Evolutionary conservation across 352 stramenopile genomes (phyloP).

Genomic region (Phytopythium ostracodes): DNA sequence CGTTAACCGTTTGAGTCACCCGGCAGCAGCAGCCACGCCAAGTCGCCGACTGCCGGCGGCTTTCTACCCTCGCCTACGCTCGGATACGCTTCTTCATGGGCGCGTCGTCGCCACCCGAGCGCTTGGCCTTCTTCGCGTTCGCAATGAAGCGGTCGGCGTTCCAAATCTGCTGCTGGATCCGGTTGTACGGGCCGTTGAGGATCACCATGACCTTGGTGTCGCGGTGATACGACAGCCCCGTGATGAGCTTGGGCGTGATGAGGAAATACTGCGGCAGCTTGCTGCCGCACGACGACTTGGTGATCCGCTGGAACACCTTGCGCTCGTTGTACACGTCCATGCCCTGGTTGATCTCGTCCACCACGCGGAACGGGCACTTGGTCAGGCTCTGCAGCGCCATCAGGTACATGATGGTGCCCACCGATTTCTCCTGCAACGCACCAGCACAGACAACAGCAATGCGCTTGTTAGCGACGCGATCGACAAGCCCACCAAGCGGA

Average conservation of each 20-base stretch:
- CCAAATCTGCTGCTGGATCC: conserved; percentile 73
- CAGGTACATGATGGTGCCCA: conserved; percentile 90
- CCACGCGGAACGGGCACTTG: conserved; percentile 83
- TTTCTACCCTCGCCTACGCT: conserved; percentile 7
- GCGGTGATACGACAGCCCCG: conserved; percentile 73
- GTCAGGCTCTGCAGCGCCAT: conserved; percentile 87
- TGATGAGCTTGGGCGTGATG: conserved; percentile 89
- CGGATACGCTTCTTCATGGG: conserved; percentile 26
- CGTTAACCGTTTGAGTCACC: too few species aligned
- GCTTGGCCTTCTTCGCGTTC: conserved; percentile 36
- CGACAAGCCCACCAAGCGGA: too few species aligned
- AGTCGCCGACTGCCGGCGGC: background rate
- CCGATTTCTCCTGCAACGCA: conserved; percentile 84
- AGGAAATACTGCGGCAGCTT: conserved; percentile 88
- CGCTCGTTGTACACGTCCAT: conserved; percentile 90
- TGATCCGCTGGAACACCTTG: conserved; percentile 88
- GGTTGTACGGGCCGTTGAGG: conserved; percentile 83
- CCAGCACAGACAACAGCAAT: too few species aligned
- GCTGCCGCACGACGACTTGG: conserved; percentile 80
- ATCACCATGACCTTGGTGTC: conserved; percentile 89
- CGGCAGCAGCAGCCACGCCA: too few species aligned
- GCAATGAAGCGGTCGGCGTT: conserved; percentile 51
- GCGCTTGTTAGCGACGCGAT: too few species aligned
- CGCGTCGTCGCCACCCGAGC: conserved; percentile 7
- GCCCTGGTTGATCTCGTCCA: conserved; percentile 89